Percentiles rank a stretch among this genome's conserved stretches.
These are phyloP conservation scores for Neoboletus magnificus DNA, from an alignment of 768 basidiomycete species.

Conservation along the genomic window DNA sequence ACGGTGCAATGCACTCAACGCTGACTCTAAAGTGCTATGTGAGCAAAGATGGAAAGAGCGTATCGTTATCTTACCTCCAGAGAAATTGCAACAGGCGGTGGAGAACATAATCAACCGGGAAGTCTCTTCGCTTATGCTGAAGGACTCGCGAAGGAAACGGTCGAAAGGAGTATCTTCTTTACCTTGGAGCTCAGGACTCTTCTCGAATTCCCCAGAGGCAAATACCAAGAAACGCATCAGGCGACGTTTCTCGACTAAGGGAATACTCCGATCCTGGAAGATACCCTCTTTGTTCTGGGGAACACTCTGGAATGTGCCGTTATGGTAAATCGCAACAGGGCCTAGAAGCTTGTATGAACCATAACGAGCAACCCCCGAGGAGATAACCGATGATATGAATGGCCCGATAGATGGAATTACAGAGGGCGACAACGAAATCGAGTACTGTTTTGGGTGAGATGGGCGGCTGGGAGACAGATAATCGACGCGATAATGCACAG, in stretches of 20 bases:
- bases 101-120: conserved; percentile 69
- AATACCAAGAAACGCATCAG: conserved; percentile 92
- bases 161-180: conserved; percentile 56
- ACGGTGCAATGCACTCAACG: conserved; percentile 63
- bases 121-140: conserved; percentile 57
- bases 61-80: conserved; percentile 45
- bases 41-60: background rate
- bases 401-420: conserved; percentile 78
- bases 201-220: conserved; percentile 72
- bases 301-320: conserved; percentile 53
- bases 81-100: conserved; percentile 63
- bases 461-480: conserved; percentile 43
- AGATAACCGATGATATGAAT: conserved; percentile 72
- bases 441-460: conserved; percentile 69
- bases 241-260: conserved; percentile 79
- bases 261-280: conserved; percentile 79
- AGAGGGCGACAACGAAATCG: conserved; percentile 80
- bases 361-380: conserved; percentile 84
- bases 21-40: conserved; percentile 49
- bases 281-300: conserved; percentile 91
- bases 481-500: conserved; percentile 29
- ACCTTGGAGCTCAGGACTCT: conserved; percentile 52
- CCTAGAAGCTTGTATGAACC: conserved; percentile 87
- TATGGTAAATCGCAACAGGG: conserved; percentile 58
- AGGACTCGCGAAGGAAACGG: conserved; percentile 61